Conservation (phyloP, 164 flowering plant genomes). For the Annona cherimola region DNA sequence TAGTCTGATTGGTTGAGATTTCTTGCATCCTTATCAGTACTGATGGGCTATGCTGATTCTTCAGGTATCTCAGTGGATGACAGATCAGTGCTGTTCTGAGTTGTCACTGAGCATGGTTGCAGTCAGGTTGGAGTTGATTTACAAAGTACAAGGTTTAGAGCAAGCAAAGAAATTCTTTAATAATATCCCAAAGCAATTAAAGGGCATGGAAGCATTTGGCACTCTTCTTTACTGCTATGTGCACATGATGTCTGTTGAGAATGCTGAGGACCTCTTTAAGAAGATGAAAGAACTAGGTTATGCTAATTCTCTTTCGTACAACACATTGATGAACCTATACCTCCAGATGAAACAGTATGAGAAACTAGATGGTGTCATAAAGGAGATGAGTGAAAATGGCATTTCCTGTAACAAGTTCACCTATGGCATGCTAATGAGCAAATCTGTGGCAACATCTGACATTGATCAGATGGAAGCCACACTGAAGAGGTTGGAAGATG, state of each 20-base stretch:
- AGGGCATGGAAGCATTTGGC: constrained; percentile 16
- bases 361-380: constrained; percentile 27
- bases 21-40: background rate
- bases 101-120: constrained; percentile 22
- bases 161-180: constrained; percentile 35
- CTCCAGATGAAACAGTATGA: constrained; percentile 26
- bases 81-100: constrained; percentile 14
- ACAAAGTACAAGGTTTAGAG: constrained; percentile 31
- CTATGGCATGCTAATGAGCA: constrained; percentile 18
- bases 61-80: constrained; percentile 57
- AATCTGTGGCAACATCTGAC: constrained; percentile 29
- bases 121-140: constrained; percentile 27
- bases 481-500: constrained; percentile 29
- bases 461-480: constrained; percentile 27
- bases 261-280: constrained; percentile 40
- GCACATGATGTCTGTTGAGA: constrained; percentile 25
- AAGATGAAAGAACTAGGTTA: constrained; percentile 24
- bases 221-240: constrained; percentile 40
- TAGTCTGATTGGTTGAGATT: background rate
- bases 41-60: background rate
- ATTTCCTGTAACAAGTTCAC: constrained; percentile 25
- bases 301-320: constrained; percentile 21
- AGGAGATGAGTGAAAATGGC: constrained; percentile 40
- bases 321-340: constrained; percentile 32
- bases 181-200: constrained; percentile 18